Evolutionary conservation across 176 grass and related monocot species (phyloP), one percentile per base, ranked within the genome.

Genomic region (Pontederia paniculata): DNA sequence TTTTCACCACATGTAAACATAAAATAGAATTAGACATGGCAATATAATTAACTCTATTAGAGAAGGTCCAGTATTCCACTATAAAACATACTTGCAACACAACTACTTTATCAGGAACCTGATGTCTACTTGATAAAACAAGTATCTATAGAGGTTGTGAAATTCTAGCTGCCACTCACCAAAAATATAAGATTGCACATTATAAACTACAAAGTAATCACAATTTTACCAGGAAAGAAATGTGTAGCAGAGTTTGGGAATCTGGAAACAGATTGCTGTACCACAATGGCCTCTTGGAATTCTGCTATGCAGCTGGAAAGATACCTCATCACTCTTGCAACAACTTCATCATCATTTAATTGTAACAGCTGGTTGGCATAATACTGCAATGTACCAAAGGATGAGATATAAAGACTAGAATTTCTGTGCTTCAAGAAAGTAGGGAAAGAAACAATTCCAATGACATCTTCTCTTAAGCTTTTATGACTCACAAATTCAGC

Each of bases 401-500:
- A 46, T 9, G 15, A 75, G 44, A 49, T 48, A 20, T 81, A 76
- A 74, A 50, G 72, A 68, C 12, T 52, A 12, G 17, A 67, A 75
- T 17, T 61, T 60, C 7, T 41, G 43, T 12, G 15, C 10, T 9
- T 5, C 21, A 47, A 28, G 28, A 62, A 66, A 41, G 61, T 12
- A 25, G 15, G 5, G 1, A 31, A 31, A 31, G 25, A 31, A 31
- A 31, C 25, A 31, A 31, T 31, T 31, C 25, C 5, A 31, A 31
- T 2, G 1, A 5, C 25, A 31, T 5, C 5, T 2, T 2, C 5
- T 8, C 14, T 15, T 47, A 17, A 0, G 15, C 20, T 9, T 12
- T 12, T 80, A 52, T 48, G 80, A 85, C 81, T 66, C 75, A 95
- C 89, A 75, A 89, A 85, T 62, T 95, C 84, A 66, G 63, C 80